Evolutionary conservation across 768 basidiomycete species (phyloP), one percentile per base, ranked within the genome.

Genomic region (Russula virescens): DNA sequence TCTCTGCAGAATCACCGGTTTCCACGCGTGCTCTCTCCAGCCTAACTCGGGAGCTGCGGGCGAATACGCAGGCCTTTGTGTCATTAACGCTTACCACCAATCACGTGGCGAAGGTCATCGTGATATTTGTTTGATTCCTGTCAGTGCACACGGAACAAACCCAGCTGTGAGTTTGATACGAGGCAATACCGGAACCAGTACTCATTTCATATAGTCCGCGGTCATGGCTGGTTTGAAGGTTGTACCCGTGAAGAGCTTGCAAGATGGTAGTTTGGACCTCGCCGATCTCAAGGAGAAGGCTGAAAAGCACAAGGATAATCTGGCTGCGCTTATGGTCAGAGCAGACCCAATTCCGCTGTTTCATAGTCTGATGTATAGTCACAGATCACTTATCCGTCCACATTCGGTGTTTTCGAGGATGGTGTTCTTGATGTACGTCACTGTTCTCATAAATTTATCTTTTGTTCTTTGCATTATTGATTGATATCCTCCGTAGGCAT

Each of bases 1-100:
- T 76, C 80, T 99, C 8, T 92, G 91, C 80, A 88, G 82, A 70
- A 91, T 98, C 63, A 98, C 97, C 14, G 97, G 97, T n/a, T 97
- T 98, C 78, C 83, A 92, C 67, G 86, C 94, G 21, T 93, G 94
- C 63, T 95, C 93, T 0, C 81, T 99, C n/a, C 97, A 99, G 73
- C 97, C 97, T 40, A 99, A 99, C 75, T 98, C 97, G 16, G 97
- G 97, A 48, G 97, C 97, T 19, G 92, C 94, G 63, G 97, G 97
- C 28, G 97, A 99, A 76, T 99, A 95, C 69, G 84, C 97, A 35
- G 97, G 97, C n/a, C 82, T 99, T 23, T 87, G 84, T 55, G 88
- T 98, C 63, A 98, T 99, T 70, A 84, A 88, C 52, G 95, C 95
- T 11, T 99, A 94, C 75, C 94, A 98, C 70, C 88, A 89, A 71